Evolutionary conservation across 139 green algal genomes (phyloP).

Genomic region (Monoraphidium neglectum): DNA sequence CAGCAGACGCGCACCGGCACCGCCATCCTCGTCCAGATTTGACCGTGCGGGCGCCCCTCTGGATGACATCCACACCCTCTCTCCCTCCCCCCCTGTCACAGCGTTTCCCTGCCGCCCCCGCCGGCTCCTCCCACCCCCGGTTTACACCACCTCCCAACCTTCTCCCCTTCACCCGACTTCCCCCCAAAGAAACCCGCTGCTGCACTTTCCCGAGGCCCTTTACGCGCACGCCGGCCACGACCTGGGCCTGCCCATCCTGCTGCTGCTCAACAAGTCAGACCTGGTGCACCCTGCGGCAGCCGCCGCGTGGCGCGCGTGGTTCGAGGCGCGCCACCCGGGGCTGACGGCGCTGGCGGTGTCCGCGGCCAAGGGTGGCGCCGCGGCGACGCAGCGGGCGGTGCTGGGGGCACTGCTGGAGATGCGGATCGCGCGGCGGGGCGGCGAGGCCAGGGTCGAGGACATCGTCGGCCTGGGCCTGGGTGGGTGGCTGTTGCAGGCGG

Average conservation of each 20-base stretch:
- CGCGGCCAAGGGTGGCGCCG: constrained; percentile 9
- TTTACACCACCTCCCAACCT: too few relatives aligned
- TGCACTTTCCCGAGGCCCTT: constrained; percentile 49
- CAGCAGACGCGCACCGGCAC: too few relatives aligned
- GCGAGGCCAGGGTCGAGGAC: neutral
- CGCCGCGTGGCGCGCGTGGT: constrained; percentile 46
- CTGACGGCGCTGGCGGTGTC: constrained; percentile 39
- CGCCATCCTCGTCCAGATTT: too few relatives aligned
- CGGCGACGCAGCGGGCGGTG: constrained; percentile 2
- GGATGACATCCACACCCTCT: too few relatives aligned
- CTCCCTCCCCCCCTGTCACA: too few relatives aligned
- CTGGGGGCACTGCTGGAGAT: constrained; percentile 12
- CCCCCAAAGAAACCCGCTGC: constrained; percentile 39
- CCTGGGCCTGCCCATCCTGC: constrained; percentile 39
- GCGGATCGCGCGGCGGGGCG: constrained; percentile 6
- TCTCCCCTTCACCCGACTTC: too few relatives aligned
- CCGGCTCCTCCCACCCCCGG: too few relatives aligned
- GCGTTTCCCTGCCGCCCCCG: too few relatives aligned
- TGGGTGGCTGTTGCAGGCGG: neutral
- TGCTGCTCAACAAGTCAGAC: constrained; percentile 76
- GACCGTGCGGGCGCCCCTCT: too few relatives aligned
- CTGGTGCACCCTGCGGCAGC: constrained; percentile 45
- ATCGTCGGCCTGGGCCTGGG: constrained; percentile 11
- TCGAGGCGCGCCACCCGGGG: constrained; percentile 44
- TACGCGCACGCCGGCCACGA: constrained; percentile 36